Percentiles rank a stretch among this genome's conserved stretches.
Evolutionary conservation across 331 rosid species (phyloP).

Genomic region (Prunus yedoensis): DNA sequence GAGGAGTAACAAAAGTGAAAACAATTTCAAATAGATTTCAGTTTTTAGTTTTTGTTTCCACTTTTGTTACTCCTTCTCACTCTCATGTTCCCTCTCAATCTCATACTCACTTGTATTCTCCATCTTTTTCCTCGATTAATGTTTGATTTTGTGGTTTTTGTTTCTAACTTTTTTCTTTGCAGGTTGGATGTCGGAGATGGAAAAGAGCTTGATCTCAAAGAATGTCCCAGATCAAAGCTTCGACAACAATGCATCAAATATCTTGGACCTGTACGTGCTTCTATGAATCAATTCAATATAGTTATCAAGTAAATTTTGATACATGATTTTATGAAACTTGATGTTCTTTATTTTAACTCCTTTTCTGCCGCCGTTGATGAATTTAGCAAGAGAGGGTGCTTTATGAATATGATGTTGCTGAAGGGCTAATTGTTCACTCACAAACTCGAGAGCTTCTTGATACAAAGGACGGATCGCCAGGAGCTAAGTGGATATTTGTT

Average conservation of each 20-base stretch:
- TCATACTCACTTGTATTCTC: too few species aligned
- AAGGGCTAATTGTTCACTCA: slow-evolving; percentile 58
- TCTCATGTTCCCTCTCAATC: too few species aligned
- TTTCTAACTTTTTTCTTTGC: slow-evolving; percentile 4
- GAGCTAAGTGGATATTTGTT: slow-evolving; percentile 83
- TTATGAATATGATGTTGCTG: slow-evolving; percentile 54
- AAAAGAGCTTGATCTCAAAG: slow-evolving; percentile 61
- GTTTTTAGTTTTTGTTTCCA: too few species aligned
- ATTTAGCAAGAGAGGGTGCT: slow-evolving; percentile 74
- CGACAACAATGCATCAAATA: slow-evolving; percentile 79
- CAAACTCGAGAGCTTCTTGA: slow-evolving; percentile 62
- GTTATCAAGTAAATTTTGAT: slow-evolving; percentile 6
- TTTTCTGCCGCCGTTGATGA: slow-evolving; percentile 11
- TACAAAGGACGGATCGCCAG: slow-evolving; percentile 41
- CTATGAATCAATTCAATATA: slow-evolving; percentile 10
- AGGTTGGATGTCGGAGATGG: slow-evolving; percentile 96
- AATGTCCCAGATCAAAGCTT: slow-evolving; percentile 65
- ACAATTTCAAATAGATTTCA: too few species aligned
- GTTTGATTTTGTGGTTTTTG: neutral
- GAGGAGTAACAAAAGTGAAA: too few species aligned
- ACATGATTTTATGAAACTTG: slow-evolving; percentile 9
- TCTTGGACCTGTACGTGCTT: slow-evolving; percentile 85
- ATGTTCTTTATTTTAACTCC: neutral
- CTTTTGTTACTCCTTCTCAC: too few species aligned
- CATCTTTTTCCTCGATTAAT: neutral